phyloP scores from a whole-genome alignment of 257 asterid species.

The Perilla frutescens region DNA sequence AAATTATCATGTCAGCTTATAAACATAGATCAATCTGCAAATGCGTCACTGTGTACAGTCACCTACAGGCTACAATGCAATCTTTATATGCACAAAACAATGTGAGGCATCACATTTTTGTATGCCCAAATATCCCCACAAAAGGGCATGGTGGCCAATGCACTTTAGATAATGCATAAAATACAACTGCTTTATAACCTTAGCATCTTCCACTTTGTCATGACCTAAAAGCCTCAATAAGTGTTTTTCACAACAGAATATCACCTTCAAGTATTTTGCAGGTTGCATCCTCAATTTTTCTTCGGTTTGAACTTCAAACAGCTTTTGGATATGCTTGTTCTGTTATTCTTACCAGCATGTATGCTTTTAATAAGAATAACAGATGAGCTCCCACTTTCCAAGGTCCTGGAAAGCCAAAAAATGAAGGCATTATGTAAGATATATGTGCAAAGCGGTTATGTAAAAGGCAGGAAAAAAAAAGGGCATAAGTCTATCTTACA shows the following conservation, averaged over 20 bases:
- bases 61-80: conserved; percentile 32
- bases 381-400: conserved; percentile 53
- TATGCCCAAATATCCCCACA: conserved; percentile 9
- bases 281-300: conserved; percentile 35
- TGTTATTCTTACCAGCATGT: conserved; percentile 53
- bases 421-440: conserved; percentile 19
- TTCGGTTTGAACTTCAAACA: conserved; percentile 45
- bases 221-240: neutral
- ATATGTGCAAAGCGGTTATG: conserved; percentile 17
- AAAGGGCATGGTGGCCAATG: conserved; percentile 5
- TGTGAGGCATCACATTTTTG: conserved; percentile 19
- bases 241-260: neutral
- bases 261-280: conserved; percentile 5
- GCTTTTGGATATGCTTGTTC: conserved; percentile 49
- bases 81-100: conserved; percentile 37
- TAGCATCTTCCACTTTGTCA: neutral
- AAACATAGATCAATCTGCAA: conserved; percentile 18
- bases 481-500: conserved; percentile 46
- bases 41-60: neutral
- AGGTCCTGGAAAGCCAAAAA: conserved; percentile 43
- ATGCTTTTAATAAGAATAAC: conserved; percentile 67
- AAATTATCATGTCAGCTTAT: conserved; percentile 8
- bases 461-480: neutral
- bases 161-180: conserved; percentile 16
- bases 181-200: conserved; percentile 1